A percentile compares a stretch with the other conserved stretches of the same genome.
phyloP scores from a whole-genome alignment of 2,329 filamentous ascomycete species.

The Blumeria hordei region DNA sequence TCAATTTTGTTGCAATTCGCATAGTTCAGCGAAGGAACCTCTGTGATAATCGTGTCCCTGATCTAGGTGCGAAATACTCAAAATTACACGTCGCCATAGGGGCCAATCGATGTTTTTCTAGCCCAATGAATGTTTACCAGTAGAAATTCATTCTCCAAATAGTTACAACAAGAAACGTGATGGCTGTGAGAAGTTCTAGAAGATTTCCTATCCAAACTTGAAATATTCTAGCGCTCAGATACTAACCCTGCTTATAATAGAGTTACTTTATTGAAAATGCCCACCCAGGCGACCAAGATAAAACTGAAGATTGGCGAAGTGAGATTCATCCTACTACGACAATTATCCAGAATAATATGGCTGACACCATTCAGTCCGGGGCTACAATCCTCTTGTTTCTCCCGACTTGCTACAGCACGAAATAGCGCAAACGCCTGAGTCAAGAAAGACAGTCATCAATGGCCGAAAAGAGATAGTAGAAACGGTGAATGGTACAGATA shows the following conservation, averaged over 20 bases:
- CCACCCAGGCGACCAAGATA: slow-evolving; percentile 48
- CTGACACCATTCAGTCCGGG: slow-evolving; percentile 34
- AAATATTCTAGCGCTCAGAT: too few species aligned
- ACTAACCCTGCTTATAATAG: slow-evolving; percentile 14
- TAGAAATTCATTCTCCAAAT: too few species aligned
- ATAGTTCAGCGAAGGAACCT: too few species aligned
- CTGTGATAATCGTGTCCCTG: too few species aligned
- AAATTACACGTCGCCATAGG: too few species aligned
- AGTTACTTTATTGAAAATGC: slow-evolving; percentile 55
- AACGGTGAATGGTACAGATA: slow-evolving; percentile 36
- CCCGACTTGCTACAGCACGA: slow-evolving; percentile 91
- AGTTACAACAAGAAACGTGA: too few species aligned
- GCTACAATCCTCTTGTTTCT: slow-evolving; percentile 80
- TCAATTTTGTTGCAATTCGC: too few species aligned
- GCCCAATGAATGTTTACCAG: too few species aligned
- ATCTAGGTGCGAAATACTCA: too few species aligned
- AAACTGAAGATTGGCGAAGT: slow-evolving; percentile 69
- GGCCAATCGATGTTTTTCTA: too few species aligned
- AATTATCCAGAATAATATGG: neutral
- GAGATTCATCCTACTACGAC: slow-evolving; percentile 16
- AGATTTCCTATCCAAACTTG: too few species aligned
- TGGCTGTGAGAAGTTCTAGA: too few species aligned
- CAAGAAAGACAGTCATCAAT: slow-evolving; percentile 28
- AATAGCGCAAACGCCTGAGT: slow-evolving; percentile 31
- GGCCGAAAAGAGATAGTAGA: slow-evolving; percentile 39